A percentile compares a stretch with the other conserved stretches of the same genome.
Evolutionary conservation across 179 eudicot genomes (phyloP).

Genomic region (Beta corolliflora): DNA sequence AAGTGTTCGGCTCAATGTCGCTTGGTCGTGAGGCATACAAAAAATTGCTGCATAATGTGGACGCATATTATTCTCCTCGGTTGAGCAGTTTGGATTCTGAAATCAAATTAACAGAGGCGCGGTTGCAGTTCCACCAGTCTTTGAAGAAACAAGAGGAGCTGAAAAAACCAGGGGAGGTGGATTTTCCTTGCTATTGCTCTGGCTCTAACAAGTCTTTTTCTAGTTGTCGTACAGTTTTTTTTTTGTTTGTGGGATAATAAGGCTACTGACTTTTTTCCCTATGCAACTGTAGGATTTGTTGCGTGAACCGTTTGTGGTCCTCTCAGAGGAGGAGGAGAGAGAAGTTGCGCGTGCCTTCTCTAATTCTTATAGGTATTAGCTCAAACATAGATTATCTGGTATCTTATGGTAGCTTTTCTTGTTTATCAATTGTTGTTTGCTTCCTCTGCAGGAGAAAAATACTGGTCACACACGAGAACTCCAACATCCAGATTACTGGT

Average conservation of each 20-base stretch:
- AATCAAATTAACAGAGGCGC: constrained; percentile 40
- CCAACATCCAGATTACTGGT: constrained; percentile 87
- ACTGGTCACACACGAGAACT: constrained; percentile 71
- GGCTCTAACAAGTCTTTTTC: not conserved
- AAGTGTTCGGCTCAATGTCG: constrained; percentile 31
- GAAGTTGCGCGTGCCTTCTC: constrained; percentile 63
- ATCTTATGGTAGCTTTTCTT: not conserved
- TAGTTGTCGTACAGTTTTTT: not conserved
- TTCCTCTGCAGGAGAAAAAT: constrained; percentile 53
- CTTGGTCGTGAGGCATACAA: constrained; percentile 38
- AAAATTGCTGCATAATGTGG: constrained; percentile 39
- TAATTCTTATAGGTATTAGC: constrained; percentile 47
- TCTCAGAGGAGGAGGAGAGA: constrained; percentile 63
- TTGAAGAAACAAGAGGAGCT: constrained; percentile 38
- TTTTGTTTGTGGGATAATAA: constrained; percentile 14
- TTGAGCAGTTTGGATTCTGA: constrained; percentile 36
- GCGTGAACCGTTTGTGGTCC: constrained; percentile 59
- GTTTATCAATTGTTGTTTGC: constrained; percentile 8
- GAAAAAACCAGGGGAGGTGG: constrained; percentile 31
- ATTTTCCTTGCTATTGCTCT: constrained; percentile 8
- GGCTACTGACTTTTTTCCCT: constrained; percentile 23
- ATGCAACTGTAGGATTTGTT: constrained; percentile 29
- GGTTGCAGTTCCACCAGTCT: constrained; percentile 18
- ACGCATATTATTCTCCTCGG: constrained; percentile 31
- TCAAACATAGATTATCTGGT: constrained; percentile 21